Conservation (phyloP, 139 green algal species). For the Spirogloea muscicola region DNA sequence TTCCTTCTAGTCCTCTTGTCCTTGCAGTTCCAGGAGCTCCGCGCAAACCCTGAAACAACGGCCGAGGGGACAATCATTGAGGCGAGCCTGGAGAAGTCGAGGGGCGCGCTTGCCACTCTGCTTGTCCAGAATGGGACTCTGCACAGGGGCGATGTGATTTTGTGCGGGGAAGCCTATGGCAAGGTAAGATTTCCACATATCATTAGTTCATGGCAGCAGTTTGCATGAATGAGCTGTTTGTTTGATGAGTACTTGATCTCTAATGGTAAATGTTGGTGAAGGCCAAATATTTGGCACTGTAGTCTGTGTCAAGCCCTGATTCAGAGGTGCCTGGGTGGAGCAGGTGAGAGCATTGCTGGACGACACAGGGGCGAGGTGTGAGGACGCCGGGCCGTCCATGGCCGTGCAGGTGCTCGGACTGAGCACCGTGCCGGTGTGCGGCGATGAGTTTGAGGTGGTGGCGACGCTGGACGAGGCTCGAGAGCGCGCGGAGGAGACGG, state of each 20-base stretch:
- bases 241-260: no score
- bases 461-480: slow-evolving; percentile 61
- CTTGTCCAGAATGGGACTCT: slow-evolving; percentile 88
- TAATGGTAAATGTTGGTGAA: no score
- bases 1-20: no score
- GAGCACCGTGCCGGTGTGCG: slow-evolving; percentile 68
- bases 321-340: no score
- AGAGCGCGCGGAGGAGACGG: slow-evolving; percentile 39
- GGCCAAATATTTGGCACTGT: no score
- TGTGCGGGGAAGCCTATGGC: slow-evolving; percentile 68
- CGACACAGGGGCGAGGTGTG: slow-evolving; percentile 53
- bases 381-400: slow-evolving; percentile 71
- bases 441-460: slow-evolving; percentile 74
- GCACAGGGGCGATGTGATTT: slow-evolving; percentile 74
- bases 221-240: no score
- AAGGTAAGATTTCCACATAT: slow-evolving; percentile 73
- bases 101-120: slow-evolving; percentile 78
- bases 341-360: slow-evolving; percentile 67
- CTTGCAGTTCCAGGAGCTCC: slow-evolving; percentile 39
- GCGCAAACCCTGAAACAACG: slow-evolving; percentile 32
- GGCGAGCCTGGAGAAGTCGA: slow-evolving; percentile 75
- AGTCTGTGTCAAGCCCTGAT: no score
- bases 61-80: slow-evolving; percentile 91
- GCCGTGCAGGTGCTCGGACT: slow-evolving; percentile 81
- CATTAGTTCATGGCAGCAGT: no score